Base-by-base conservation (phyloP, 2,329 filamentous ascomycete genomes). In the Passalora sequoiae region DNA sequence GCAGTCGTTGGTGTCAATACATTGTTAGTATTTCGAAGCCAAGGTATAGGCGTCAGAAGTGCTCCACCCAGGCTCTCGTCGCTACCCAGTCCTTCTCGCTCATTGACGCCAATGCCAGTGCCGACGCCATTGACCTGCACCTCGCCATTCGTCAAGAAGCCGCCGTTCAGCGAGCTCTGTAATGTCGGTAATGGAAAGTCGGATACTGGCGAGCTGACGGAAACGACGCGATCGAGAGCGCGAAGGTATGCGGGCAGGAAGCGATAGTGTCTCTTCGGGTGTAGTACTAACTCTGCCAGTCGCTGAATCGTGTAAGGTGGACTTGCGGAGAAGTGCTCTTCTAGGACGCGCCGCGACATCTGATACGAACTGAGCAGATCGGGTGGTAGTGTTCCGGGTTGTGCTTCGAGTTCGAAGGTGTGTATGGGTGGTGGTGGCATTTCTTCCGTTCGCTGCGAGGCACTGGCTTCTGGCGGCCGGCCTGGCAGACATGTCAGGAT, bases 231-330 rank as follows among this genome's bases (percentile, higher is more conserved):
- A 63, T 97, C 88, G 37, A 97, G 77, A 2, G 92, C 92, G 57
- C 92, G 85, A 8, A 98, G 79, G 64, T 92, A 98, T 8, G 89
- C 77, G 1, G 86, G 80, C 2, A 97, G 75, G 40, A 81, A 84
- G 49, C 78, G 80, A 70, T 97, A 96, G 66, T 95, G 85, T 43
- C 76, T 75, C 47, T 73, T 83, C 1, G 92, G 92, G 19, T 74
- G 68, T 25, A 94, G 73, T 4, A 95, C 72, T 21, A 97, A 81
- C 71, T 98, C 92, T 16, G 89, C 81, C 16, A 98, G 77, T 28
- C 92, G 84, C 68, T 98, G 92, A 49, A 96, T 78, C 3, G 92
- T 97, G 64, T 97, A 88, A 0, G 92, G 92, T 1, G 92, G 91
- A 56, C 85, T 78, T 3, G 73, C 70, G 16, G 77, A 62, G 66